These are phyloP conservation scores for Boletus vermiculosoides DNA, from an alignment of 768 basidiomycete genomes.

Conservation along the genomic window DNA sequence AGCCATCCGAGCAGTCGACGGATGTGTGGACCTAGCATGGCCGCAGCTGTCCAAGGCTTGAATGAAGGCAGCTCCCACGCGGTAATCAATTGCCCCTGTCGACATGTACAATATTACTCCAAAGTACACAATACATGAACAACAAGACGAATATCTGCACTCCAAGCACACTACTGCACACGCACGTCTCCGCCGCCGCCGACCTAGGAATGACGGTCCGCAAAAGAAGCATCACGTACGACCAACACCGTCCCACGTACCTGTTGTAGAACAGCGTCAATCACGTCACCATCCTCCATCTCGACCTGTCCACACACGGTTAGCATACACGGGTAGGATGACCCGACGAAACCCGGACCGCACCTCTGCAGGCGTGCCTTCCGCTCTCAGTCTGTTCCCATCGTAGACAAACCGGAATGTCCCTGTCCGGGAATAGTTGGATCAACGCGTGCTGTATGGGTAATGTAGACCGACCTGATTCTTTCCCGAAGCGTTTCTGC, in stretches of 20 bases:
- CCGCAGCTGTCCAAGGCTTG: background rate
- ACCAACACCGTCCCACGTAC: constrained; percentile 31
- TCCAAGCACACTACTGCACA: background rate
- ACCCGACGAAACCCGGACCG: constrained; percentile 20
- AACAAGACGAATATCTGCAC: background rate
- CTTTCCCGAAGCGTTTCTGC: constrained; percentile 60
- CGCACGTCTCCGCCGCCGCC: constrained; percentile 15
- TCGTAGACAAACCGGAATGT: constrained; percentile 64
- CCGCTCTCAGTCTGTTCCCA: constrained; percentile 45
- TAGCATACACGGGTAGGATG: background rate
- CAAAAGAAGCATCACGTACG: background rate
- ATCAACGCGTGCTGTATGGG: background rate
- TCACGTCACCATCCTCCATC: constrained; percentile 63
- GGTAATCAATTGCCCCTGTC: background rate
- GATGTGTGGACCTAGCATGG: constrained; percentile 12
- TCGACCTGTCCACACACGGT: constrained; percentile 36
- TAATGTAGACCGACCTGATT: constrained; percentile 40
- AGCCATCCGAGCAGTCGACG: constrained; percentile 69
- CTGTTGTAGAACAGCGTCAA: constrained; percentile 61
- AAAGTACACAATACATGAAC: background rate
- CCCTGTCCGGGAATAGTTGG: constrained; percentile 35
- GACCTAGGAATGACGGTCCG: constrained; percentile 13
- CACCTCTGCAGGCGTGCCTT: constrained; percentile 57
- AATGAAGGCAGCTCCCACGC: background rate
- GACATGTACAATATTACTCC: too few relatives aligned